Evolutionary conservation across 225 moss, liverwort and hornwort genomes (phyloP).

Genomic region (Marchantia paleacea): DNA sequence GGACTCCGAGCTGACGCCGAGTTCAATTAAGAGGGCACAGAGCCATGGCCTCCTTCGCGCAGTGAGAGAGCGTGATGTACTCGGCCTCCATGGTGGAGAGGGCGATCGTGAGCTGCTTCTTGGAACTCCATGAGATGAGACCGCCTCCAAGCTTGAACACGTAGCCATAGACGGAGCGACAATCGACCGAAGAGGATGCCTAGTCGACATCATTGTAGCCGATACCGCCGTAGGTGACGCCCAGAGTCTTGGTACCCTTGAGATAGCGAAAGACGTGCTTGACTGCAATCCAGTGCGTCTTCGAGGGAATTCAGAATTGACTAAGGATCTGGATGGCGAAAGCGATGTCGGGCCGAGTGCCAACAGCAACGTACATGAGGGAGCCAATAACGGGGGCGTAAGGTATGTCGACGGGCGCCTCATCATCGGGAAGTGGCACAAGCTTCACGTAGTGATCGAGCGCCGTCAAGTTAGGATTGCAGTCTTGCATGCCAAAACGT

Average conservation of each 20-base stretch:
- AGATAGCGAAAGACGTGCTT: too few relatives aligned
- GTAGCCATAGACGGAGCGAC: too few relatives aligned
- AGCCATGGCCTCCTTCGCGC: slow-evolving; percentile 4
- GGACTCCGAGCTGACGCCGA: background rate
- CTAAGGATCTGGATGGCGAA: background rate
- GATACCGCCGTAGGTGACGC: background rate
- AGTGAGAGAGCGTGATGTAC: background rate
- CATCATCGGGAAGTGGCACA: too few relatives aligned
- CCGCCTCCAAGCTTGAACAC: too few relatives aligned
- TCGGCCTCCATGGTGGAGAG: slow-evolving; percentile 19
- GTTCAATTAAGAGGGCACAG: background rate
- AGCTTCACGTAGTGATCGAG: background rate
- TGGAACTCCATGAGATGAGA: too few relatives aligned
- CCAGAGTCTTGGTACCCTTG: background rate
- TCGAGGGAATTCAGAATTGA: background rate
- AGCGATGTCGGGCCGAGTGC: background rate
- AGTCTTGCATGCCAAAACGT: background rate
- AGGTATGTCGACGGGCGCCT: too few relatives aligned
- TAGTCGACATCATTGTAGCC: slow-evolving; percentile 8
- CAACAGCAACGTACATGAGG: background rate
- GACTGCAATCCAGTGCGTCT: background rate
- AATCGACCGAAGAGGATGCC: background rate
- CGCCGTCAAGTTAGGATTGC: background rate
- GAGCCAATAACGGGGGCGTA: background rate
- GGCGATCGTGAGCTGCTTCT: too few relatives aligned